Evolutionary conservation across 1,284 basidiomycete species (phyloP).

Genomic region (Puccinia horiana): DNA sequence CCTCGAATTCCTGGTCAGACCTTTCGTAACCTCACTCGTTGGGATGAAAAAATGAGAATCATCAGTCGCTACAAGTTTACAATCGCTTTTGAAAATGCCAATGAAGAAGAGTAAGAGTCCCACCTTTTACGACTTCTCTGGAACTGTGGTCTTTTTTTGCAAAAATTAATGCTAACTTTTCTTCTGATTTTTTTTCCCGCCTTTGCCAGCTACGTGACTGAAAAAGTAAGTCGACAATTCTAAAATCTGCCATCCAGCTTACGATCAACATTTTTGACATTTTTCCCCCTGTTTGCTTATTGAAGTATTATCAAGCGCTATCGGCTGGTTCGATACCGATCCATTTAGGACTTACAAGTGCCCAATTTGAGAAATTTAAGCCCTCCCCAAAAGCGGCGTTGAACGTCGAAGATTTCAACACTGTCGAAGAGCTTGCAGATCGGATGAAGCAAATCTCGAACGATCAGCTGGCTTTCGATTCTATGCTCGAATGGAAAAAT

Average conservation of each 20-base stretch:
- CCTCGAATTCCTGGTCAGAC: not conserved
- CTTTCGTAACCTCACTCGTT: not conserved
- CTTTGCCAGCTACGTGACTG: constrained; percentile 13
- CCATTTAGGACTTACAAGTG: constrained; percentile 19
- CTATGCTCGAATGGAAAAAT: constrained; percentile 11
- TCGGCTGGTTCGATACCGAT: constrained; percentile 16
- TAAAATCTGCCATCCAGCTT: not conserved
- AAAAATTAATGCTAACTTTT: not conserved
- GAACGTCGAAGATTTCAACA: constrained; percentile 21
- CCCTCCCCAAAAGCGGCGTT: constrained; percentile 17
- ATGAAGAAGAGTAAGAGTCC: constrained; percentile 28
- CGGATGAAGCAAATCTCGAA: not conserved
- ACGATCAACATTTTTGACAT: not conserved
- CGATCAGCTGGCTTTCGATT: not conserved
- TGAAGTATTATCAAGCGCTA: constrained; percentile 39
- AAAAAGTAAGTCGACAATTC: constrained; percentile 7
- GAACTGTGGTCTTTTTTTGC: not conserved
- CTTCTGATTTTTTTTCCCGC: not conserved
- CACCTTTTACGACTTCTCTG: not conserved
- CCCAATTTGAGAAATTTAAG: constrained; percentile 22
- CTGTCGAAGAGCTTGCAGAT: constrained; percentile 4
- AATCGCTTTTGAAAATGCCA: constrained; percentile 33
- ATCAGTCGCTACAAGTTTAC: constrained; percentile 32
- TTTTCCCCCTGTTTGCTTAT: not conserved
- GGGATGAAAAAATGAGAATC: constrained; percentile 25